Evolutionary conservation across 352 stramenopile species (phyloP).

Genomic region (Pythium folliculosum): DNA sequence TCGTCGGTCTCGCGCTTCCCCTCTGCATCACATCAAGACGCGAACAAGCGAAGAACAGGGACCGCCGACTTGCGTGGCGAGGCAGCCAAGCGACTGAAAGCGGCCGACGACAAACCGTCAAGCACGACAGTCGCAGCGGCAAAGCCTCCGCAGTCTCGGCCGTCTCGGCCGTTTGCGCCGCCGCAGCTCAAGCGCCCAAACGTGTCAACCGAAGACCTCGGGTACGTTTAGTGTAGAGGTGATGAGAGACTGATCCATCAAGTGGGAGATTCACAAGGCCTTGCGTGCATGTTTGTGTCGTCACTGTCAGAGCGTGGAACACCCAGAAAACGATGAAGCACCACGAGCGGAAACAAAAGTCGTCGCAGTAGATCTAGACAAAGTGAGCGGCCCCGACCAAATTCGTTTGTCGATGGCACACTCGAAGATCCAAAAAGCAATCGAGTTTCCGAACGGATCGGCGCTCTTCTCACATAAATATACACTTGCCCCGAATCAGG

Average conservation of each 20-base stretch:
- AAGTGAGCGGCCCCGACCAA: background rate
- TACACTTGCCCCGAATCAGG: slow-evolving; percentile 8
- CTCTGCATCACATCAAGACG: background rate
- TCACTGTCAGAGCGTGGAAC: slow-evolving; percentile 58
- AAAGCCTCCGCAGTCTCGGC: background rate
- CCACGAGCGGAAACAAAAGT: slow-evolving; percentile 42
- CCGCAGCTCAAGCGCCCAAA: slow-evolving; percentile 71
- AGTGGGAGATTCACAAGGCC: background rate
- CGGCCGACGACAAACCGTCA: background rate
- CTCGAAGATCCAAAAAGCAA: background rate
- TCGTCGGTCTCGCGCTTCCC: background rate
- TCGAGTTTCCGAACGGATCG: background rate
- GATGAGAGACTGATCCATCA: background rate
- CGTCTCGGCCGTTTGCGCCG: slow-evolving; percentile 28
- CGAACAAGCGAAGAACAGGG: slow-evolving; percentile 5
- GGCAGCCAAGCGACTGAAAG: slow-evolving; percentile 19
- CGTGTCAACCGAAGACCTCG: slow-evolving; percentile 68
- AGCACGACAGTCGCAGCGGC: too few species aligned
- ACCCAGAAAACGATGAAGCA: slow-evolving; percentile 57
- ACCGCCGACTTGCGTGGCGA: background rate
- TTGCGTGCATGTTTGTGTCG: background rate
- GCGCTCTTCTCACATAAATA: slow-evolving; percentile 17
- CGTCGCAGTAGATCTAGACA: background rate
- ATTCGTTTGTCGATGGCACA: background rate
- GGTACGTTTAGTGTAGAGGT: slow-evolving; percentile 30